These are phyloP conservation scores for Macadamia integrifolia DNA, from an alignment of 164 flowering plant species.

Conservation along the genomic window DNA sequence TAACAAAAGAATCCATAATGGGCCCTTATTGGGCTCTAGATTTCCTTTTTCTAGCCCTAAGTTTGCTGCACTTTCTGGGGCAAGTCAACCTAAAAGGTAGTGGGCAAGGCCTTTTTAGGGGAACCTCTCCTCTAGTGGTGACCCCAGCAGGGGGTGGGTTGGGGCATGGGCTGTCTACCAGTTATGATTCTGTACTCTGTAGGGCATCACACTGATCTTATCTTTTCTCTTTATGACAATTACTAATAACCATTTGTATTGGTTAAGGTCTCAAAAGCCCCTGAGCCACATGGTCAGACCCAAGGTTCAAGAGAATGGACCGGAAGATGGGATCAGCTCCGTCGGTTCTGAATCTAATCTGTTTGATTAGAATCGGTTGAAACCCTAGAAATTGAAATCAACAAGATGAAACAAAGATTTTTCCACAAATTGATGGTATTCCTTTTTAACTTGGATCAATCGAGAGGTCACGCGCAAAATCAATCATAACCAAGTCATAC, in stretches of 20 bases:
- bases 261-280: neutral
- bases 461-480: too few relatives aligned
- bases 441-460: too few relatives aligned
- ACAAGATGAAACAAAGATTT: too few relatives aligned
- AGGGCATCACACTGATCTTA: neutral
- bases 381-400: too few relatives aligned
- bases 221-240: neutral
- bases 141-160: constrained; percentile 5
- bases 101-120: constrained; percentile 23
- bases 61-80: constrained; percentile 33
- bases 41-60: constrained; percentile 20
- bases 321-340: too few relatives aligned
- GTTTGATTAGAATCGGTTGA: too few relatives aligned
- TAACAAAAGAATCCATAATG: constrained; percentile 19
- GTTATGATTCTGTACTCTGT: neutral
- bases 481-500: too few relatives aligned
- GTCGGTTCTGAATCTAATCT: too few relatives aligned
- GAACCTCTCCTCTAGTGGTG: constrained; percentile 19
- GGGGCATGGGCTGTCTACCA: constrained; percentile 8
- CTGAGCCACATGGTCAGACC: too few relatives aligned
- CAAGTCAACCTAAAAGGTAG: constrained; percentile 40
- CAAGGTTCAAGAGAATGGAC: too few relatives aligned
- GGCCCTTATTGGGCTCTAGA: constrained; percentile 15
- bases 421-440: too few relatives aligned
- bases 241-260: neutral